Evolutionary conservation across 495 filamentous ascomycete genomes (phyloP).

Genomic region (Podospora australis): DNA sequence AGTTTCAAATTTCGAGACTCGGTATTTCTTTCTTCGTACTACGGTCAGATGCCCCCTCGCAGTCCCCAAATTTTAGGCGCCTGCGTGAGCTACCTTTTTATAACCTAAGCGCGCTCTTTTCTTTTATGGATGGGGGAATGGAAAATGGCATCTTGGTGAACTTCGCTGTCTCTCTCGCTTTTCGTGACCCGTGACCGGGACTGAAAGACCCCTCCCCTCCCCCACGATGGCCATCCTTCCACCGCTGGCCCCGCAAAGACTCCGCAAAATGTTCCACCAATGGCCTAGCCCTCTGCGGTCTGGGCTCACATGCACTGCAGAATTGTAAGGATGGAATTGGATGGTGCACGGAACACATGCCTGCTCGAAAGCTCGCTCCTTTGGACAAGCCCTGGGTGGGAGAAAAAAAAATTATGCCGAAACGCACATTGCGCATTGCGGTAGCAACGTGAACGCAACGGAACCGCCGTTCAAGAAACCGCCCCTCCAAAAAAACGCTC

Average conservation of each 20-base stretch:
- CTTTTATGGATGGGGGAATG: not conserved
- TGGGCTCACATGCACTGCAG: slow-evolving; percentile 4
- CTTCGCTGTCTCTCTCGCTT: slow-evolving; percentile 4
- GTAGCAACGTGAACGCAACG: not conserved
- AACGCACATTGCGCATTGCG: slow-evolving; percentile 6
- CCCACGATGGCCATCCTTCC: slow-evolving; percentile 5
- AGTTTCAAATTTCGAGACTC: too few relatives aligned
- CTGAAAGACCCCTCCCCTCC: not conserved
- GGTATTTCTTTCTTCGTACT: too few relatives aligned
- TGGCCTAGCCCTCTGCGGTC: not conserved
- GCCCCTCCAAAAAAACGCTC: not conserved
- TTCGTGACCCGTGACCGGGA: slow-evolving; percentile 5
- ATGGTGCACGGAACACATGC: not conserved
- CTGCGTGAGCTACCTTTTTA: too few relatives aligned
- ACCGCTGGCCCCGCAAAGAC: not conserved
- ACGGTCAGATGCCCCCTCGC: too few relatives aligned
- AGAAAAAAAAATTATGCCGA: slow-evolving; percentile 7
- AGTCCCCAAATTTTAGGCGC: too few relatives aligned
- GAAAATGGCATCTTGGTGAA: too few relatives aligned
- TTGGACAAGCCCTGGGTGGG: not conserved
- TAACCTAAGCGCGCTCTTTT: not conserved
- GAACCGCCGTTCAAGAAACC: not conserved
- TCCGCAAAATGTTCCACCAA: slow-evolving; percentile 19
- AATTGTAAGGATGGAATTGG: not conserved
- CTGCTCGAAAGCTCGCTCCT: not conserved